These are phyloP conservation scores for Fusarium buharicum DNA, from an alignment of 2,329 filamentous ascomycete genomes.

Conservation along the genomic window DNA sequence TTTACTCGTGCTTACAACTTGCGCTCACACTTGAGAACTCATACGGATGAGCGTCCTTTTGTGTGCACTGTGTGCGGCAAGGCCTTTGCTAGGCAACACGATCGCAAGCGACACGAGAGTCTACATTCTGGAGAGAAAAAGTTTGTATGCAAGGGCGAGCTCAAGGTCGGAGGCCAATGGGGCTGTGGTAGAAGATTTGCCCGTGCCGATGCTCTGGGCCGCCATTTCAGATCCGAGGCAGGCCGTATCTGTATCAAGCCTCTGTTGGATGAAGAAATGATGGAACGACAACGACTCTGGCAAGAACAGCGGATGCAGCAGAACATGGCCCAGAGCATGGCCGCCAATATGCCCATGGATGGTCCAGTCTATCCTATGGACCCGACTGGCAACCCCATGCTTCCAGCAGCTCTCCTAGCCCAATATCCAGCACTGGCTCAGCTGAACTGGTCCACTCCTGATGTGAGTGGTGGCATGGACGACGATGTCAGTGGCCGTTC, in stretches of 20 bases:
- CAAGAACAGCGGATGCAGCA: slow-evolving; percentile 77
- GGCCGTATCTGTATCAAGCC: slow-evolving; percentile 97
- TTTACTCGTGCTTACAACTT: slow-evolving; percentile 98
- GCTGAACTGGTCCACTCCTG: slow-evolving; percentile 78
- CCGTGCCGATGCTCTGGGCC: slow-evolving; percentile 90
- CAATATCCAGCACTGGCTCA: slow-evolving; percentile 95
- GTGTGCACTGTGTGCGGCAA: slow-evolving; percentile 98
- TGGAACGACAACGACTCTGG: slow-evolving; percentile 80
- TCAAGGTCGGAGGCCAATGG: slow-evolving; percentile 86
- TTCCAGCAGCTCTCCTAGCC: slow-evolving; percentile 88
- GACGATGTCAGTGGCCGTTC: slow-evolving; percentile 82
- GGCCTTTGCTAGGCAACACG: slow-evolving; percentile 96
- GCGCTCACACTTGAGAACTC: slow-evolving; percentile 92
- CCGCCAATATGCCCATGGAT: slow-evolving; percentile 65
- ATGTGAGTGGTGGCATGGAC: slow-evolving; percentile 76
- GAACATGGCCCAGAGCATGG: slow-evolving; percentile 70
- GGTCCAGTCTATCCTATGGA: slow-evolving; percentile 67
- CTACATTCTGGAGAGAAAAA: slow-evolving; percentile 98
- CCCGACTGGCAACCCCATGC: slow-evolving; percentile 66
- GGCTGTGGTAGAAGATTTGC: slow-evolving; percentile 94
- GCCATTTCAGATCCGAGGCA: slow-evolving; percentile 95
- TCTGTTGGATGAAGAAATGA: slow-evolving; percentile 92
- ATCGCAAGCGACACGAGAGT: slow-evolving; percentile 96
- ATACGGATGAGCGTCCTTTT: slow-evolving; percentile 96
- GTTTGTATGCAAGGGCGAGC: slow-evolving; percentile 92